phyloP scores from a whole-genome alignment of 2,329 filamentous ascomycete species.

The Cladophialophora bantiana region DNA sequence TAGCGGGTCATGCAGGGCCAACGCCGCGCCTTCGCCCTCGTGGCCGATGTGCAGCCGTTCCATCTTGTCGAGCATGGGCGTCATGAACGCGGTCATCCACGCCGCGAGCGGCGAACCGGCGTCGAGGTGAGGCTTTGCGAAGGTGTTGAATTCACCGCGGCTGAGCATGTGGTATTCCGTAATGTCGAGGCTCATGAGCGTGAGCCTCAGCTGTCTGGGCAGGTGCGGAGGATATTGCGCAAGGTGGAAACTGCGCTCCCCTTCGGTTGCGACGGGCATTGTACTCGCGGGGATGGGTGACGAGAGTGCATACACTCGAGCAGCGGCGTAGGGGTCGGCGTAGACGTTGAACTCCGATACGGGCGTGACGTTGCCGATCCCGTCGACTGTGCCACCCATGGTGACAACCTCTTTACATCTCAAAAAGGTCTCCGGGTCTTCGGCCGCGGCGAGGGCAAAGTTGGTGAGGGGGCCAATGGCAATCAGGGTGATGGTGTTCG shows the following conservation, averaged over 20 bases:
- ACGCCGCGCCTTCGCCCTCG: slow-evolving; percentile 57
- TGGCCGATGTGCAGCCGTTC: slow-evolving; percentile 65
- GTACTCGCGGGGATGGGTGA: slow-evolving; percentile 76
- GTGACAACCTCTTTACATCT: slow-evolving; percentile 88
- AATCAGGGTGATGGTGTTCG: slow-evolving; percentile 85
- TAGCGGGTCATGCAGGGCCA: slow-evolving; percentile 78
- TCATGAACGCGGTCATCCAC: slow-evolving; percentile 76
- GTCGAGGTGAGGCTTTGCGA: slow-evolving; percentile 62
- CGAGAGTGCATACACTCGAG: slow-evolving; percentile 78
- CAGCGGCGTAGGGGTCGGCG: slow-evolving; percentile 80
- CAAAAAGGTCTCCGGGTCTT: slow-evolving; percentile 88
- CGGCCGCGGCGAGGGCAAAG: slow-evolving; percentile 82
- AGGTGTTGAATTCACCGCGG: slow-evolving; percentile 64
- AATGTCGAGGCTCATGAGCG: slow-evolving; percentile 78
- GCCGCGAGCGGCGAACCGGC: slow-evolving; percentile 70
- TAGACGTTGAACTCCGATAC: slow-evolving; percentile 95
- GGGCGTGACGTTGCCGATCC: slow-evolving; percentile 81
- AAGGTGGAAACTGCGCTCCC: slow-evolving; percentile 52
- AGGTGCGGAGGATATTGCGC: slow-evolving; percentile 69
- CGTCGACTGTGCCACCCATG: slow-evolving; percentile 87
- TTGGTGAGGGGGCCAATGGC: slow-evolving; percentile 94
- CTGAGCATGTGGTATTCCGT: slow-evolving; percentile 74
- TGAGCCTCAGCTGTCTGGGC: slow-evolving; percentile 69
- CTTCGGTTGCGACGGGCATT: slow-evolving; percentile 69
- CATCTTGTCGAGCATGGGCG: slow-evolving; percentile 73